Evolutionary conservation across 2,329 filamentous ascomycete species (phyloP).

Genomic region (Epichloe glyceriae): DNA sequence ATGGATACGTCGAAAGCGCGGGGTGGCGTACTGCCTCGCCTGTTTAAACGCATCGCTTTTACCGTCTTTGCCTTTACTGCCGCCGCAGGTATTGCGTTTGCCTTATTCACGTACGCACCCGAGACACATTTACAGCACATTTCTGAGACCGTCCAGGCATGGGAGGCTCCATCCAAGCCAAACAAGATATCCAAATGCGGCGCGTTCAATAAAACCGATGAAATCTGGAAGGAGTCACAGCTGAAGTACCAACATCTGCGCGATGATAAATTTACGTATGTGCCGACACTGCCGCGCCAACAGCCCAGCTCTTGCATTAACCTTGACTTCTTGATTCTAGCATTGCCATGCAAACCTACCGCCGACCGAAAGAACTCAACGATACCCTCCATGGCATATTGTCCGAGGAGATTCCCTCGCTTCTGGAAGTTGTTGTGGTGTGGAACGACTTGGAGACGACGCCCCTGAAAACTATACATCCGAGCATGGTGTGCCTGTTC

Average conservation of each 20-base stretch:
- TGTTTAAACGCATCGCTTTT: slow-evolving; percentile 2
- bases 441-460: slow-evolving; percentile 22
- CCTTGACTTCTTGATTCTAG: slow-evolving; percentile 10
- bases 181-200: background rate
- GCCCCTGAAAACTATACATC: slow-evolving; percentile 18
- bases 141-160: background rate
- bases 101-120: background rate
- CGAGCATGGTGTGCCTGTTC: slow-evolving; percentile 18
- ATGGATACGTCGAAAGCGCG: slow-evolving; percentile 2
- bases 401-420: slow-evolving; percentile 19
- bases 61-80: slow-evolving; percentile 1
- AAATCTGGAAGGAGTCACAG: slow-evolving; percentile 12
- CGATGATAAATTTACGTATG: slow-evolving; percentile 22
- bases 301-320: background rate
- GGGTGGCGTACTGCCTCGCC: background rate
- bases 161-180: background rate
- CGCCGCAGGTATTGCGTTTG: background rate
- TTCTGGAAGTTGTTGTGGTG: slow-evolving; percentile 24
- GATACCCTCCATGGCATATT: slow-evolving; percentile 18
- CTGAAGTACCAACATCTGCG: slow-evolving; percentile 13
- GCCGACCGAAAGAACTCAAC: slow-evolving; percentile 22
- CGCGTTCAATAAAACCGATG: background rate
- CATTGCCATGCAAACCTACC: slow-evolving; percentile 25
- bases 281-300: background rate
- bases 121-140: slow-evolving; percentile 2